These are phyloP conservation scores for Huntiella abstrusa DNA, from an alignment of 2,329 filamentous ascomycete genomes.

Conservation along the genomic window DNA sequence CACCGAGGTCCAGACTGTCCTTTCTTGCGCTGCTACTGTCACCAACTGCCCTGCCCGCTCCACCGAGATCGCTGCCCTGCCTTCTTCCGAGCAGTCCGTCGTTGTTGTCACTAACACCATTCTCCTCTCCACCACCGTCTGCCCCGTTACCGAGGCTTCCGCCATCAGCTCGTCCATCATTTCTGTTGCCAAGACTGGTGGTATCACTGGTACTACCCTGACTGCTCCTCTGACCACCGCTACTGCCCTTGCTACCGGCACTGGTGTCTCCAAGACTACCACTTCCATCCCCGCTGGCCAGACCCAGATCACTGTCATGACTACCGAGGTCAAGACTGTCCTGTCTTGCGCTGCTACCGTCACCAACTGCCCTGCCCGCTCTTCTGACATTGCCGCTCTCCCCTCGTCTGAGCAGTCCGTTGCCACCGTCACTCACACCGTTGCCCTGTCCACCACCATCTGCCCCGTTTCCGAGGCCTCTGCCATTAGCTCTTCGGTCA, in stretches of 20 bases:
- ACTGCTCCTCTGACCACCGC: constrained; percentile 19
- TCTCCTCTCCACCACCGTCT: constrained; percentile 24
- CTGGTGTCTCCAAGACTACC: background rate
- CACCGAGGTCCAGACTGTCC: constrained; percentile 37
- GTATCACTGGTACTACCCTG: constrained; percentile 22
- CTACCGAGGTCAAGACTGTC: constrained; percentile 7
- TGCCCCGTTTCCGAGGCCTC: constrained; percentile 27
- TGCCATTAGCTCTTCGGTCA: constrained; percentile 23
- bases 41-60: constrained; percentile 32
- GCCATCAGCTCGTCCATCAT: constrained; percentile 24
- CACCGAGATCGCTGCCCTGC: constrained; percentile 19
- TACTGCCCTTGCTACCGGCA: constrained; percentile 18
- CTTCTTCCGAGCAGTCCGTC: constrained; percentile 19
- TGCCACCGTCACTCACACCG: constrained; percentile 21
- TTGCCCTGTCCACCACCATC: constrained; percentile 23
- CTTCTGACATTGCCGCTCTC: constrained; percentile 18
- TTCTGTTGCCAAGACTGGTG: constrained; percentile 19
- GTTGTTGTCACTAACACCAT: constrained; percentile 22
- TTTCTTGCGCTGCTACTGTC: constrained; percentile 36
- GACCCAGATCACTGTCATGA: constrained; percentile 28
- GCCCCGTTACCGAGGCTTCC: constrained; percentile 25
- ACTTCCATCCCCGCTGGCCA: constrained; percentile 6
- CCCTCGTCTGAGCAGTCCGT: constrained; percentile 20
- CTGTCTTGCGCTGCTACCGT: constrained; percentile 23
- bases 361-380: constrained; percentile 31